Evolutionary conservation across 306 rosid species (phyloP).

Genomic region (Trichosanthes truncata): DNA sequence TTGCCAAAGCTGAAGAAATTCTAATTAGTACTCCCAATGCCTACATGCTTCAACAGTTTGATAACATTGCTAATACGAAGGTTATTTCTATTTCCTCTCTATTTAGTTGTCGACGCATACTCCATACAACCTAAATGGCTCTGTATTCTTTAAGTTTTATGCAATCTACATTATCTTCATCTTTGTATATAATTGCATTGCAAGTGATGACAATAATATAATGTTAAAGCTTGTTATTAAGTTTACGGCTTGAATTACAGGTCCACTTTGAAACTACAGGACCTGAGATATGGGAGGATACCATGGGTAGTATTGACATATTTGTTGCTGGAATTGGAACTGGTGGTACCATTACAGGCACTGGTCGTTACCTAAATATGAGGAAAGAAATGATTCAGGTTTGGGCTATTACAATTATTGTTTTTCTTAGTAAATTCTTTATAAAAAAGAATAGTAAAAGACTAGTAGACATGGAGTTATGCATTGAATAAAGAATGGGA

Average conservation of each 20-base stretch:
- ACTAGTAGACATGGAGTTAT: neutral
- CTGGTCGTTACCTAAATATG: constrained; percentile 71
- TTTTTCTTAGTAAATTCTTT: neutral
- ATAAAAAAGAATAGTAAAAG: neutral
- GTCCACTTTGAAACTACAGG: constrained; percentile 95
- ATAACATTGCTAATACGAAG: constrained; percentile 66
- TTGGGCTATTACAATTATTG: neutral
- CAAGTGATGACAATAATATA: neutral
- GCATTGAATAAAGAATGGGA: neutral
- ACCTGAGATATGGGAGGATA: constrained; percentile 99
- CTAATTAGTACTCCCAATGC: constrained; percentile 54
- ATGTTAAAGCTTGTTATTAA: neutral
- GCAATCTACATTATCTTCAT: neutral
- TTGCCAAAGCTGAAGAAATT: constrained; percentile 86
- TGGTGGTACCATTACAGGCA: constrained; percentile 90
- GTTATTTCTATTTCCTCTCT: constrained; percentile 30
- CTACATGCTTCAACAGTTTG: constrained; percentile 89
- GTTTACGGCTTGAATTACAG: constrained; percentile 37
- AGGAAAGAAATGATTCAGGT: constrained; percentile 71
- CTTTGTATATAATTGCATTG: neutral
- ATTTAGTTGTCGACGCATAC: constrained; percentile 2
- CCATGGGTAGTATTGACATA: constrained; percentile 74
- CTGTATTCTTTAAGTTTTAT: neutral
- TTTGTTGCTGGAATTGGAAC: constrained; percentile 92
- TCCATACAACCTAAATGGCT: neutral